Percentiles rank a stretch among this genome's conserved stretches.
Evolutionary conservation across 345 rosid species (phyloP).

Genomic region (Luvunga scandens): DNA sequence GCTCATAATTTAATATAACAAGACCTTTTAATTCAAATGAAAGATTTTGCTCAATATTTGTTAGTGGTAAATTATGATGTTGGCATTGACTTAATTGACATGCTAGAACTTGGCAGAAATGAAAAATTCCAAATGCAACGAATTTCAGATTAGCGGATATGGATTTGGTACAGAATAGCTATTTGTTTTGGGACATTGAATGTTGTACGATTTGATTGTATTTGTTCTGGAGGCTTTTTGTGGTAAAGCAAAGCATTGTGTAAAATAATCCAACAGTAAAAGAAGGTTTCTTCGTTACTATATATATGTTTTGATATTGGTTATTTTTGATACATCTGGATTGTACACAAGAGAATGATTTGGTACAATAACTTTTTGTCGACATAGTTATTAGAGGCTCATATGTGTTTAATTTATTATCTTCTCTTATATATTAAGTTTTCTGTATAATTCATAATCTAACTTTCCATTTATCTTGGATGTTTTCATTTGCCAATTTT

Average conservation of each 20-base stretch:
- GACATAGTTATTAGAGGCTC: background rate
- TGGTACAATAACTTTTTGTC: background rate
- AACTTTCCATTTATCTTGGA: background rate
- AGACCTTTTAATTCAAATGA: background rate
- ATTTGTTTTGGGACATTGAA: background rate
- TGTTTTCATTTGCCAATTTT: background rate
- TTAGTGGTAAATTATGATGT: background rate
- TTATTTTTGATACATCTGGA: background rate
- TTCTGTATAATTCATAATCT: background rate
- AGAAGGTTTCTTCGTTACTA: background rate
- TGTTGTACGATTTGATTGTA: background rate
- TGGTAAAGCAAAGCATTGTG: background rate
- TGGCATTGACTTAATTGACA: background rate
- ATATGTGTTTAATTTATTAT: background rate
- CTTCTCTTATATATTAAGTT: background rate
- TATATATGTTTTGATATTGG: background rate
- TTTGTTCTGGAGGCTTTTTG: background rate
- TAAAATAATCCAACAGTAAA: background rate
- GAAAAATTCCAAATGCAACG: background rate
- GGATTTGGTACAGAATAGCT: background rate
- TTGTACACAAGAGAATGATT: background rate
- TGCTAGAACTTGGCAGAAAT: background rate
- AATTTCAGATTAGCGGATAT: background rate
- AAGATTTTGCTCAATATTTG: background rate
- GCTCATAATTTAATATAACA: background rate